Evolutionary conservation across 495 filamentous ascomycete species (phyloP).

Genomic region (Penicillium nucicola): DNA sequence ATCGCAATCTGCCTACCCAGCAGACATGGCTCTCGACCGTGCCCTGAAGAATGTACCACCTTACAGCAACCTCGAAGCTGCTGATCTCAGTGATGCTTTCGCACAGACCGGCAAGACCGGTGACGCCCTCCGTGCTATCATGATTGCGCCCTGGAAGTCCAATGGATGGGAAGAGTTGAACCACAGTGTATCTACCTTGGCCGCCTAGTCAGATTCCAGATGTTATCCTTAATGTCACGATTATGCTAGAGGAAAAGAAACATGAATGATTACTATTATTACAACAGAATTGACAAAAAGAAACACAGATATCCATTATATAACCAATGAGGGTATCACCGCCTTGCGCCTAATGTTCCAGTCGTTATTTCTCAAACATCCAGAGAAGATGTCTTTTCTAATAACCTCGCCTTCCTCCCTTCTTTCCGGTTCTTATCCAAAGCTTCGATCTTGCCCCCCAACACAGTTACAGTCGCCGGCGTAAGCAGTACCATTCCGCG

Average conservation of each 20-base stretch:
- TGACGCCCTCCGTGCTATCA: slow-evolving; percentile 73
- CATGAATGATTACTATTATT: too few species aligned
- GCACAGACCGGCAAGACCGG: slow-evolving; percentile 66
- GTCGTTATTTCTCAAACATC: slow-evolving; percentile 2
- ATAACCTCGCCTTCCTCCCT: slow-evolving; percentile 65
- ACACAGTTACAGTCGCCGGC: slow-evolving; percentile 55
- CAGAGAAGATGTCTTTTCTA: slow-evolving; percentile 48
- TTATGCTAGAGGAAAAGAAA: too few species aligned
- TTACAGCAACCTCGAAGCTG: slow-evolving; percentile 59
- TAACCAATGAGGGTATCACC: not conserved
- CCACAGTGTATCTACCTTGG: slow-evolving; percentile 24
- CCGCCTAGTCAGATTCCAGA: slow-evolving; percentile 8
- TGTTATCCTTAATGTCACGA: too few species aligned
- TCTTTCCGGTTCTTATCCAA: slow-evolving; percentile 76
- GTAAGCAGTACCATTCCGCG: slow-evolving; percentile 77
- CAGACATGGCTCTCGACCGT: slow-evolving; percentile 77
- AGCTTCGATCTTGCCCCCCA: slow-evolving; percentile 85
- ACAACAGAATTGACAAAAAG: not conserved
- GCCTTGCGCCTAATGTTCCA: not conserved
- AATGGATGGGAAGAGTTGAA: slow-evolving; percentile 59
- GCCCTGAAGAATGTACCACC: slow-evolving; percentile 73
- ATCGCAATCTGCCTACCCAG: slow-evolving; percentile 54
- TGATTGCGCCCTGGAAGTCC: slow-evolving; percentile 75
- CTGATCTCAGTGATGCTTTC: slow-evolving; percentile 71
- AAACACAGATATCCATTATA: not conserved